Percentiles rank a stretch among this genome's conserved stretches.
These are phyloP conservation scores for Astrothelium subdiscretum DNA, from an alignment of 495 filamentous ascomycete genomes.

Conservation along the genomic window DNA sequence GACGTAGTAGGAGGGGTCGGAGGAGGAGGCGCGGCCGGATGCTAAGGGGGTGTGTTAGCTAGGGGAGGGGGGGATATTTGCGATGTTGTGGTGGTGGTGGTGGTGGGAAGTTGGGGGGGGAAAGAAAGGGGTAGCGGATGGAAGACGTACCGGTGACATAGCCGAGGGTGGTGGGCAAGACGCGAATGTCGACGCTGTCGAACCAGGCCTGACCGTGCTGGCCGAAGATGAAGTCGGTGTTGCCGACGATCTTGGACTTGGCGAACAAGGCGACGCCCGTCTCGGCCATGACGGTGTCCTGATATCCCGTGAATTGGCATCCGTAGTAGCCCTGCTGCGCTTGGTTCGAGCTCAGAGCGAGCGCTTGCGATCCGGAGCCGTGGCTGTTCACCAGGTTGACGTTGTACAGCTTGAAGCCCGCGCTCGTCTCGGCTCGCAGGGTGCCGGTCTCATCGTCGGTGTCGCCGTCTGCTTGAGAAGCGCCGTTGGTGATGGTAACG, in stretches of 20 bases:
- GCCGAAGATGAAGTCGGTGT: conserved; percentile 59
- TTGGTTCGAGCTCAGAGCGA: conserved; percentile 45
- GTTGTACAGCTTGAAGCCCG: conserved; percentile 48
- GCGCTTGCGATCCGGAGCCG: conserved; percentile 43
- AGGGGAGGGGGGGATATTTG: not conserved
- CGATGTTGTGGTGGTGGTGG: not conserved
- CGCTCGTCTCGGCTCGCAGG: conserved; percentile 37
- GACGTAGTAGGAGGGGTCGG: conserved; percentile 47
- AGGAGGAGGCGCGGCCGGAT: conserved; percentile 41
- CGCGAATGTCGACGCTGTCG: conserved; percentile 43
- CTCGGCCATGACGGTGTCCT: conserved; percentile 52
- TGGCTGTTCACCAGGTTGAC: conserved; percentile 48
- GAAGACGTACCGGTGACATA: conserved; percentile 34
- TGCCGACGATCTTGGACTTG: conserved; percentile 44
- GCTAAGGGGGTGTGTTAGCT: conserved; percentile 37
- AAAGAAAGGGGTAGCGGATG: not conserved
- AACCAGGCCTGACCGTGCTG: conserved; percentile 51
- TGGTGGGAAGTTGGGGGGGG: not conserved
- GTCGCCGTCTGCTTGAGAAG: conserved; percentile 28
- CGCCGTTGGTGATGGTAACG: conserved; percentile 44
- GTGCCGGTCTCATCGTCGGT: conserved; percentile 39
- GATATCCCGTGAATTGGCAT: conserved; percentile 44
- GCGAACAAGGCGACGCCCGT: conserved; percentile 48
- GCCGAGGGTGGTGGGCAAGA: conserved; percentile 35
- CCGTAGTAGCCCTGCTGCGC: conserved; percentile 48